A percentile compares a stretch with the other conserved stretches of the same genome.
Conservation (phyloP, 192 early-diverging fungal species). For the Funneliformis geosporum region DNA sequence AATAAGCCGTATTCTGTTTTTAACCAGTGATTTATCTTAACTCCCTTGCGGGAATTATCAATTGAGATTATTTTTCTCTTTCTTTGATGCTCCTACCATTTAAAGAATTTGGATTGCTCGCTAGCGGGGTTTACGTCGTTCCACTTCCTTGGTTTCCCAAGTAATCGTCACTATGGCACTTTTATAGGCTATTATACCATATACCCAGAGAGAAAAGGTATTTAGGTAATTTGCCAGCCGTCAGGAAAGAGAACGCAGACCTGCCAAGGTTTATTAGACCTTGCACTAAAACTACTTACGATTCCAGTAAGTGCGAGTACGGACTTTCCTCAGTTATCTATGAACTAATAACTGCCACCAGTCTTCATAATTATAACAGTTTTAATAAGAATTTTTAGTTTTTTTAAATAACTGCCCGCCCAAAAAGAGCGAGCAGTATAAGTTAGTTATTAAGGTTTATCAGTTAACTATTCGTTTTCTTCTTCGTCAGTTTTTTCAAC, state of each 20-base stretch:
- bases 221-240: conserved; percentile 16
- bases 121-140: conserved; percentile 29
- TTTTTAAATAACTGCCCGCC: too few relatives aligned
- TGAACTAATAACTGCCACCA: conserved; percentile 18
- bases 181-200: conserved; percentile 23
- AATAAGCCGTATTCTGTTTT: conserved; percentile 32
- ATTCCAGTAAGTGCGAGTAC: conserved; percentile 27
- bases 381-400: too few relatives aligned
- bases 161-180: conserved; percentile 31
- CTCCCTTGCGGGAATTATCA: conserved; percentile 21
- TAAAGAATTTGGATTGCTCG: conserved; percentile 32
- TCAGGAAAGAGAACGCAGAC: conserved; percentile 1
- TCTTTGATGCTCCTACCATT: conserved; percentile 29
- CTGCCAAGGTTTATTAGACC: conserved; percentile 25
- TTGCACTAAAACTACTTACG: conserved; percentile 21
- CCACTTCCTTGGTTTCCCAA: conserved; percentile 28
- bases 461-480: too few relatives aligned
- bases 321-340: conserved; percentile 27
- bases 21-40: conserved; percentile 25
- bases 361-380: too few relatives aligned
- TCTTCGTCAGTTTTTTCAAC: too few relatives aligned
- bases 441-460: too few relatives aligned
- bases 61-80: conserved; percentile 24
- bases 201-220: conserved; percentile 2
- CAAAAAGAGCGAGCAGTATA: too few relatives aligned